phyloP scores from a whole-genome alignment of 495 filamentous ascomycete species.

The Hypoxylon lienhwacheense region DNA sequence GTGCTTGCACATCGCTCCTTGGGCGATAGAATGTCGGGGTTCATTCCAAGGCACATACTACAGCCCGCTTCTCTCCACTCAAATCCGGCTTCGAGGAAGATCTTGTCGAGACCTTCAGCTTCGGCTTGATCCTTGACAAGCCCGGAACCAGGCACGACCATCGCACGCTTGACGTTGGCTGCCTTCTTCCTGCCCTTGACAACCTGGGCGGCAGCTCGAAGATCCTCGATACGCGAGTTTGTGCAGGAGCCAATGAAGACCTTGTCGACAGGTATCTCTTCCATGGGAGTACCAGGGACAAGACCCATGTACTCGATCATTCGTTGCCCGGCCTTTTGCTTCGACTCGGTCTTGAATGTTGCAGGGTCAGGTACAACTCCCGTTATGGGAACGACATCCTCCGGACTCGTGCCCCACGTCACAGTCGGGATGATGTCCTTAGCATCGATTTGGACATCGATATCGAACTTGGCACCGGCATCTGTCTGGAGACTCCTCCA shows the following conservation, averaged over 20 bases:
- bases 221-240: constrained; percentile 94
- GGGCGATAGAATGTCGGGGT: constrained; percentile 95
- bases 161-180: constrained; percentile 83
- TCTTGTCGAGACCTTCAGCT: constrained; percentile 85
- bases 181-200: constrained; percentile 86
- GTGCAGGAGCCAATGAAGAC: constrained; percentile 99
- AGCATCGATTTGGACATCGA: constrained; percentile 81
- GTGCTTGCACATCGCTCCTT: constrained; percentile 93
- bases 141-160: constrained; percentile 95
- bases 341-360: constrained; percentile 74
- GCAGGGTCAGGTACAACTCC: constrained; percentile 87
- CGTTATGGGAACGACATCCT: constrained; percentile 92
- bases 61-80: constrained; percentile 98
- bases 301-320: constrained; percentile 97
- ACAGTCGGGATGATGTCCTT: constrained; percentile 93
- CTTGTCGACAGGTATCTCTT: constrained; percentile 89
- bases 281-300: constrained; percentile 78
- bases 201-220: constrained; percentile 82
- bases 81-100: constrained; percentile 89
- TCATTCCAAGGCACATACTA: constrained; percentile 99
- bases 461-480: constrained; percentile 80
- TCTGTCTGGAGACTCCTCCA: constrained; percentile 89
- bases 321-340: constrained; percentile 74
- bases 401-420: constrained; percentile 95
- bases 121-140: constrained; percentile 94